phyloP scores from a whole-genome alignment of 2,329 filamentous ascomycete genomes.

The Phyllachora maydis region DNA sequence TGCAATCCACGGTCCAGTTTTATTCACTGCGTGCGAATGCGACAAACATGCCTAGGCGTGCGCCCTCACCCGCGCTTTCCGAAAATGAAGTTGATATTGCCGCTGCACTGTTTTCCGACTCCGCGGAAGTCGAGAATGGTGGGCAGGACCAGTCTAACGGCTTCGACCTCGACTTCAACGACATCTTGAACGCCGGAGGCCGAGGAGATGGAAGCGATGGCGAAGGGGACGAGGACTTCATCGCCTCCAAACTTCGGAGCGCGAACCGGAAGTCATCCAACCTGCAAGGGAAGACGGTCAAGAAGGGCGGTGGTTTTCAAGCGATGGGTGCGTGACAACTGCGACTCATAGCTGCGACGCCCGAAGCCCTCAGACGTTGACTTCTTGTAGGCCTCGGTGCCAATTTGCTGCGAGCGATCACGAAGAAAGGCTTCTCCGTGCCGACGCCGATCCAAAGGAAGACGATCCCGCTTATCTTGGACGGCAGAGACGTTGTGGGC shows the following conservation, averaged over 20 bases:
- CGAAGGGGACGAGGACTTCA: slow-evolving; percentile 62
- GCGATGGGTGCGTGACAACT: slow-evolving; percentile 58
- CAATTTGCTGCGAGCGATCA: slow-evolving; percentile 73
- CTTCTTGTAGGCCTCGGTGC: slow-evolving; percentile 43
- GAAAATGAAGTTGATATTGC: slow-evolving; percentile 88
- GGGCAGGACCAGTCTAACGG: slow-evolving; percentile 15
- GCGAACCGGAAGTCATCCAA: slow-evolving; percentile 73
- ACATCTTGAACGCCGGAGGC: slow-evolving; percentile 35
- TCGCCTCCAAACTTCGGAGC: slow-evolving; percentile 68
- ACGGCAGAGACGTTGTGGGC: slow-evolving; percentile 87
- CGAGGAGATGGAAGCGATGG: slow-evolving; percentile 25
- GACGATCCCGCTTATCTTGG: slow-evolving; percentile 77
- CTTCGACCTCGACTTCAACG: slow-evolving; percentile 33
- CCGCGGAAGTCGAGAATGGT: slow-evolving; percentile 26
- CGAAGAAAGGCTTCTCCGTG: slow-evolving; percentile 83
- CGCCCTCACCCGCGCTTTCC: slow-evolving; percentile 62
- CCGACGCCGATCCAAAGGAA: slow-evolving; percentile 96
- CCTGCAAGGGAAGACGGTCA: slow-evolving; percentile 65
- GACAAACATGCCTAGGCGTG: slow-evolving; percentile 52
- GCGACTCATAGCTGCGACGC: too few species aligned
- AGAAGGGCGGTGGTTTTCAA: slow-evolving; percentile 94
- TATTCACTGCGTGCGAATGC: too few species aligned
- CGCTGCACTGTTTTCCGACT: slow-evolving; percentile 48
- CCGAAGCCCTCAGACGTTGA: too few species aligned
- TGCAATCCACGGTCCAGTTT: too few species aligned